Conservation (phyloP, 345 rosid species). For the Firmiana major region DNA sequence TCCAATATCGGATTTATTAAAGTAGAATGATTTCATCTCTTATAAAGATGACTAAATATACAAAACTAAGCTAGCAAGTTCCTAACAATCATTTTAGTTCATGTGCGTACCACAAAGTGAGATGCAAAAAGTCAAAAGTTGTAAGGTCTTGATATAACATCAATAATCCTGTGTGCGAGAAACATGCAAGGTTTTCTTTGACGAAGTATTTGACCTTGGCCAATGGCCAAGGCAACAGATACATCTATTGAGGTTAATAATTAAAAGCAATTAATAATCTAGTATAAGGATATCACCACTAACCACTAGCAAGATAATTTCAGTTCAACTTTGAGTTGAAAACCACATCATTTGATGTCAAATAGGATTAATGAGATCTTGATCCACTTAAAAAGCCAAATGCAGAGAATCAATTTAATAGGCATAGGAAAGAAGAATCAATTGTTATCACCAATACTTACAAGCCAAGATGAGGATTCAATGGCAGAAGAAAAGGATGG, state of each 20-base stretch:
- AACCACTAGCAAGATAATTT: background rate
- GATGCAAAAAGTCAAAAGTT: background rate
- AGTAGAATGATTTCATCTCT: background rate
- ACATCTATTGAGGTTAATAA: background rate
- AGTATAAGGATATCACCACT: background rate
- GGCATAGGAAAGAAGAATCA: background rate
- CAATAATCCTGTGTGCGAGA: background rate
- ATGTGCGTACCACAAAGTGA: background rate
- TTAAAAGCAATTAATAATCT: no score
- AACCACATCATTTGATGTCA: background rate
- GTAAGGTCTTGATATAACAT: background rate
- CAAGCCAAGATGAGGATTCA: conserved; percentile 82
- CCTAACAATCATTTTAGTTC: background rate
- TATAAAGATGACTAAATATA: background rate
- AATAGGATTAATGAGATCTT: background rate
- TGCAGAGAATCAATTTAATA: conserved; percentile 13
- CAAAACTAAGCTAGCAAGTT: background rate
- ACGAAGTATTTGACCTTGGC: background rate
- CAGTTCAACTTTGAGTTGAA: conserved; percentile 12
- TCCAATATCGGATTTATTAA: background rate
- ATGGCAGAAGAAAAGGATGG: conserved; percentile 69
- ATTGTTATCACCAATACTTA: conserved; percentile 33
- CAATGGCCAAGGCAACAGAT: background rate
- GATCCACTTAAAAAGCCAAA: background rate
- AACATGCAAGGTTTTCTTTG: background rate